Evolutionary conservation across 2,329 filamentous ascomycete genomes (phyloP).

Genomic region (Claviceps digitariae): DNA sequence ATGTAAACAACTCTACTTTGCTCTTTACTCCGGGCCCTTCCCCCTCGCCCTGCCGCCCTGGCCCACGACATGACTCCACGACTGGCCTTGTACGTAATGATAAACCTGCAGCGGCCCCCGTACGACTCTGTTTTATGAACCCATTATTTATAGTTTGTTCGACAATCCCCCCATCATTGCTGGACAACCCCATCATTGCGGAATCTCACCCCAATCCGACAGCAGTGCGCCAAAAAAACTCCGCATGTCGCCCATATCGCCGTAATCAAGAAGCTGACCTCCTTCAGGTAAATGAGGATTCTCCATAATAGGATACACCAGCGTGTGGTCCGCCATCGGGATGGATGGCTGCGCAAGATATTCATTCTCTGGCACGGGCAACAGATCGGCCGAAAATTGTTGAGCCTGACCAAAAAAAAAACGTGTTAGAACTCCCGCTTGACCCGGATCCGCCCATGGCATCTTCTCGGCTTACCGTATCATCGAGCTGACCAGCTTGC

Average conservation of each 20-base stretch:
- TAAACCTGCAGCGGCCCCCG: no score
- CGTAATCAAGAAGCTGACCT: conserved; percentile 1
- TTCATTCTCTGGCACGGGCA: neutral
- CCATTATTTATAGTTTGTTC: neutral
- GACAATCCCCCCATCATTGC: no score
- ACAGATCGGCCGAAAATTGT: neutral
- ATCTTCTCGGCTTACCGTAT: neutral
- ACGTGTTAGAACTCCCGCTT: neutral
- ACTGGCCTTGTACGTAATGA: no score
- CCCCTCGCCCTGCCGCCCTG: no score
- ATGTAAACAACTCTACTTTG: no score
- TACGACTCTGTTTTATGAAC: no score
- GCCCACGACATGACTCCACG: no score
- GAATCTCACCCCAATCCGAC: neutral
- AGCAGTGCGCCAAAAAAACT: conserved; percentile 1
- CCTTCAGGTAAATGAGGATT: neutral
- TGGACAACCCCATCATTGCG: neutral
- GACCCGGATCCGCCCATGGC: neutral
- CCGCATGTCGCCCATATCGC: conserved; percentile 1
- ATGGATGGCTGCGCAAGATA: neutral
- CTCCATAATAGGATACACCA: neutral
- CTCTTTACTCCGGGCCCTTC: no score
- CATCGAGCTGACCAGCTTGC: neutral
- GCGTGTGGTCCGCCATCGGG: neutral
- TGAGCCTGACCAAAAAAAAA: neutral